Evolutionary conservation across 1,284 basidiomycete genomes (phyloP), one percentile per base, ranked within the genome.

Genomic region (Trametes sp.): DNA sequence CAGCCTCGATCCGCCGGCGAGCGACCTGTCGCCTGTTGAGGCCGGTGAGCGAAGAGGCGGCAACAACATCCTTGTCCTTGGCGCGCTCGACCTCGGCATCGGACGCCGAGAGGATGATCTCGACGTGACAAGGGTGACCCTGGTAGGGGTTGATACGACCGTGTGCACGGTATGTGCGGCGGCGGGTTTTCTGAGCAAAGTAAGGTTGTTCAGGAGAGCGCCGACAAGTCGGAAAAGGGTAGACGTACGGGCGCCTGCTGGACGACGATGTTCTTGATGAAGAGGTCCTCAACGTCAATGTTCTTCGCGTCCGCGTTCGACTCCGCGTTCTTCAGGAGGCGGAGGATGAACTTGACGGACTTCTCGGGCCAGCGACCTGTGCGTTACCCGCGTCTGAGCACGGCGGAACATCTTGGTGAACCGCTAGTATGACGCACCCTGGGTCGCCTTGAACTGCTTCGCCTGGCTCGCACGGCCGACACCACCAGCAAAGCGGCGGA

Each of bases 301-400:
- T 92, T 95, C 87, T 99, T 99, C 74, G 95, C 95, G 74, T 98
- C 97, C 68, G 98, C 98, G 81, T 99, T 99, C 72, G 98, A 92
- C 81, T 99, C 97, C 57, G 98, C 98, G 81, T 99, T 99, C 89
- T 99, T 99, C 73, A 99, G 83, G 63, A 99, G 89, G 71, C 93
- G 90, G 69, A 92, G 87, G 76, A 99, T 90, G 87, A 96, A 98
- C 80, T 93, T 92, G 81, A 98, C 90, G 65, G 97, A 98, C 86
- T 99, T 99, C 84, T 96, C 96, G 78, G 98, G 98, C 98, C 98
- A 99, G 78, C 98, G 98, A 91, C 98, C 94, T 95, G 67, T 38
- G n/a, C n/a, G 7, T 26, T 23, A 33, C 6, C 19, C 13, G n/a
- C 9, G 29, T 60, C 6, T 57, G 42, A 61, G 38, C 49, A 38